Base-by-base conservation (phyloP, 106 monocot species). In the Platanthera guangdongensis region DNA sequence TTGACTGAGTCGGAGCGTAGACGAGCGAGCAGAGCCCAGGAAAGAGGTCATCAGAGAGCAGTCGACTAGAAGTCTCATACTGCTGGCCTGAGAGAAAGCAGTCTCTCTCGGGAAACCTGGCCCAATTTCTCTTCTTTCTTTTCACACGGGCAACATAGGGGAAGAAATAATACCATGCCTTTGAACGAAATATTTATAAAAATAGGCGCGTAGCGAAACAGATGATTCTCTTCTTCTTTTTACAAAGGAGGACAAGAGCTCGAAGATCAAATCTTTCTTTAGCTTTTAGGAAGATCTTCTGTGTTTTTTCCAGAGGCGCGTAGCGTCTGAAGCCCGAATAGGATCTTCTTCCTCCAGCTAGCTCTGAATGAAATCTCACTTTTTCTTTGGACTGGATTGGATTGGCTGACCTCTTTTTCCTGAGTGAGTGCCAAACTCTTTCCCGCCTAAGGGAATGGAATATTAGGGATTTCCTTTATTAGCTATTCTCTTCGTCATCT, bases 81-180 rank as follows among this genome's bases (percentile, higher is more conserved):
- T 32, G 55, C 28, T 32, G 22, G 32, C 75, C 30, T 32, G 55
- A 57, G 55, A 75, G 75, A 54, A 55, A 45, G 28, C 52, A 74
- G 28, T 51, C 74, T 74, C 74, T 74, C 74, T 74, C 74, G 28
- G 28, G 7, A 74, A 74, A 75, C 75, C 53, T 55, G 8, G 75
- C 75, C 52, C 52, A 75, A 75, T 75, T 53, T 53, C 28, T 75
- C 75, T 57, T 75, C 9, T 69, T 69, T 69, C 75, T 75, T 75
- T 75, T 75, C 57, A 59, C 39, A 39, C 39, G 39, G 39, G 57
- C 0, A 59, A 59, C 18, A 59, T 59, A 59, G 18, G 57, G 57
- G 57, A 59, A 59, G 4, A 59, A 59, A 59, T 19, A n/a, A 59
- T 19, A 59, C 57, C 18, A 59, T 59, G 5, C 39, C 39, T 39